phyloP scores from a whole-genome alignment of 2,329 filamentous ascomycete species.

The Akanthomyces dipterigenus region DNA sequence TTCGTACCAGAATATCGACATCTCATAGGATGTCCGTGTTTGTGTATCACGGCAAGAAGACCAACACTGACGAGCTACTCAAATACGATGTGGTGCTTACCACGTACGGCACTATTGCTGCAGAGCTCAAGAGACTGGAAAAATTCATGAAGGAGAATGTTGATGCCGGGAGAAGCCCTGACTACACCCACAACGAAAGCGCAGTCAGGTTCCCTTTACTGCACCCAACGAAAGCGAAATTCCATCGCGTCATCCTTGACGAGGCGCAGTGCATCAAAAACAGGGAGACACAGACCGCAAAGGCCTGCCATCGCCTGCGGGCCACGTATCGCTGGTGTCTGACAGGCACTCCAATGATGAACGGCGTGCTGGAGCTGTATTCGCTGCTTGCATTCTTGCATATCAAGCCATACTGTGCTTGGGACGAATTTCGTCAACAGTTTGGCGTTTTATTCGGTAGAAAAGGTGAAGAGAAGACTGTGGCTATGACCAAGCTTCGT shows the following conservation, averaged over 20 bases:
- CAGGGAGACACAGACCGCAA: slow-evolving; percentile 61
- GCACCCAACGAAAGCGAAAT: slow-evolving; percentile 52
- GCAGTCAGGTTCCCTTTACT: slow-evolving; percentile 48
- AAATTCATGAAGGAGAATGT: slow-evolving; percentile 43
- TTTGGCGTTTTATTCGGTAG: slow-evolving; percentile 36
- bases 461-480: slow-evolving; percentile 43
- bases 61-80: slow-evolving; percentile 52
- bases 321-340: slow-evolving; percentile 73
- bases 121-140: slow-evolving; percentile 56
- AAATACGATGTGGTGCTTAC: slow-evolving; percentile 75
- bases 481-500: slow-evolving; percentile 66
- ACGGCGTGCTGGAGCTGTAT: slow-evolving; percentile 69
- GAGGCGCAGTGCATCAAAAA: slow-evolving; percentile 84
- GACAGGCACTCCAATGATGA: slow-evolving; percentile 86
- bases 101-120: slow-evolving; percentile 70
- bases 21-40: slow-evolving; percentile 56
- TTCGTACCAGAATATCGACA: slow-evolving; percentile 59
- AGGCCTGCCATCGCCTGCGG: slow-evolving; percentile 59
- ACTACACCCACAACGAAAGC: slow-evolving; percentile 30
- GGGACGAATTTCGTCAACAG: slow-evolving; percentile 50
- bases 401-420: slow-evolving; percentile 67
- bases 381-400: slow-evolving; percentile 70
- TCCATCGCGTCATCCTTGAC: slow-evolving; percentile 76
- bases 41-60: slow-evolving; percentile 64
- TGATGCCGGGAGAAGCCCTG: slow-evolving; percentile 25